Base-by-base conservation (phyloP, 2,329 filamentous ascomycete species). In the Paraconiothyrium sp. region DNA sequence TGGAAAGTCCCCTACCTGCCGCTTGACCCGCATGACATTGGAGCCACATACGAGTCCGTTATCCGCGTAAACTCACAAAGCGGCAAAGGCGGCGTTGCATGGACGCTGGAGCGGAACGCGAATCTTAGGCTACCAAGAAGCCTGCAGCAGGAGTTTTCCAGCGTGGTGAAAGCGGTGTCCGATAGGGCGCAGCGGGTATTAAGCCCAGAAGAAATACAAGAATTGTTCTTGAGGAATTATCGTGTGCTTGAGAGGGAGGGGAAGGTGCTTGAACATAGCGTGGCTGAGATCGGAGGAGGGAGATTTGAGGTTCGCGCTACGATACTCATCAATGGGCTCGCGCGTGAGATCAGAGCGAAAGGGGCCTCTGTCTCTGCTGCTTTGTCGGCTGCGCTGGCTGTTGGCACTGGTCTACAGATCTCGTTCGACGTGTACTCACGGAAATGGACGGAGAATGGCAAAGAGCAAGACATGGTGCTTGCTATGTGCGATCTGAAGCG, bases 1-100 rank as follows among this genome's bases (percentile, higher is more conserved):
- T 98, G 94, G 94, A 83, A 92, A 70, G 86, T 97, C 41, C 94
- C 94, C 0, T 98, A 98, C 76, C 89, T 98, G 52, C 94, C 94
- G 13, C 86, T 98, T 71, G 94, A 98, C 74, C 94, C 94, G 4
- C 86, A 91, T 73, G 94, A 98, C 74, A 97, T 98, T 66, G 94
- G 94, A 54, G 89, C 94, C 61, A 97, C 90, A n/a, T 98, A 98
- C 86, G 94, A 98, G 81, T 94, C 94, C 62, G 91, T 98, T 75
- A 98, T 98, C 76, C 92, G 94, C 63, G 94, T 98, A 86, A 99
- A 98, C 84, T 97, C 92, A 20, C 94, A 98, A 78, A 92, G 89
- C 71, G 94, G 94, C 67, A 98, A 99, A 83, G 94, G 94, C 64
- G 95, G 95, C 71, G 90, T 92, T 62, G 94, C 94, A 52, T 98